These are phyloP conservation scores for Taphrina flavorubra DNA, from an alignment of 1,139 yeast genomes.

Conservation along the genomic window DNA sequence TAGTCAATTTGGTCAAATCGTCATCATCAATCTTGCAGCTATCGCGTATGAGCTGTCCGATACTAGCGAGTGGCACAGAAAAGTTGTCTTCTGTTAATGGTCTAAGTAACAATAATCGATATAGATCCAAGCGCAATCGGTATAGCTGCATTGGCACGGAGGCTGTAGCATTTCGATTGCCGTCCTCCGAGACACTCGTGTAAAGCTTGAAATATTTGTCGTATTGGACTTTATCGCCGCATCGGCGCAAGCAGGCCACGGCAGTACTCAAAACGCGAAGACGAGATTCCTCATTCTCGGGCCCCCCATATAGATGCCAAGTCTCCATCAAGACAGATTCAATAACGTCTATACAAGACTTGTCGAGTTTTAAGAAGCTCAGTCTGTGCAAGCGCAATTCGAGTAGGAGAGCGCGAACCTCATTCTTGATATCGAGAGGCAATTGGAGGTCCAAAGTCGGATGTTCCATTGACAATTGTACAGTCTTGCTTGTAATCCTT, in stretches of 20 bases:
- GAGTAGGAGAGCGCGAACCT: not conserved
- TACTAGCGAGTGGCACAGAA: not conserved
- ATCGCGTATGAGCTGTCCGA: not conserved
- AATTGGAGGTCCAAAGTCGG: not conserved
- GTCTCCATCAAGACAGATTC: not conserved
- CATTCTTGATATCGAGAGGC: not conserved
- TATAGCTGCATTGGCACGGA: not conserved
- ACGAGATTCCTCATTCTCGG: not conserved
- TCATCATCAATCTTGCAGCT: not conserved
- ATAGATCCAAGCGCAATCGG: not conserved
- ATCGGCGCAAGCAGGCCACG: not conserved
- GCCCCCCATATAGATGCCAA: not conserved
- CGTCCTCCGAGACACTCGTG: not conserved
- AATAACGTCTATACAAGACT: not conserved
- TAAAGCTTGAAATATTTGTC: not conserved
- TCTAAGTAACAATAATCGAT: not conserved
- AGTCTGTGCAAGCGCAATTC: not conserved
- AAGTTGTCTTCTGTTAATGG: not conserved
- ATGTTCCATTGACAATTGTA: slow-evolving; percentile 4
- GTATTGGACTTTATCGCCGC: not conserved
- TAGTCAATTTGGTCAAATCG: not conserved
- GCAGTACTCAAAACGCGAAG: not conserved
- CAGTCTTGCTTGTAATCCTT: not conserved
- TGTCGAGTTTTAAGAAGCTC: not conserved
- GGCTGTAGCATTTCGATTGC: not conserved